Evolutionary conservation across 2,329 filamentous ascomycete species (phyloP).

Genomic region (Cordyceps cicadae): DNA sequence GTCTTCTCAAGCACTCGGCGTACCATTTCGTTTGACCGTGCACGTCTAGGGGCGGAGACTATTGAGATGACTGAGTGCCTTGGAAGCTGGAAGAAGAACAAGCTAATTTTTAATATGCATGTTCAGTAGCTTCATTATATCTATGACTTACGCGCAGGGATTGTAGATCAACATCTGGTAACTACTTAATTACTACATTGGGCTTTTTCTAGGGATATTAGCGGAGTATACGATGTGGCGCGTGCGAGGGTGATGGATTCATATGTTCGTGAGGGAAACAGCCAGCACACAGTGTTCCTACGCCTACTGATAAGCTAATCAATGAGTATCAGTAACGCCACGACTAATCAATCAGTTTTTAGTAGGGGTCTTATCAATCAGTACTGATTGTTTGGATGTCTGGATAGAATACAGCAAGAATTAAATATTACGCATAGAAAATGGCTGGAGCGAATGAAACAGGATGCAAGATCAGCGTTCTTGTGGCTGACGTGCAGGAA

Average conservation of each 20-base stretch:
- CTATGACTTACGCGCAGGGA: background rate
- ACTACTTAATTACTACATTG: too few relatives aligned
- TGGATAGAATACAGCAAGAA: too few relatives aligned
- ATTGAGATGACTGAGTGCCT: constrained; percentile 14
- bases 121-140: background rate
- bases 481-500: too few relatives aligned
- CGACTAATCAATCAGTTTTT: constrained; percentile 3
- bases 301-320: background rate
- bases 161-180: too few relatives aligned
- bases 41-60: constrained; percentile 7
- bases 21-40: constrained; percentile 8
- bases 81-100: constrained; percentile 8
- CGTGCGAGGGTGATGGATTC: background rate
- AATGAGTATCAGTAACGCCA: constrained; percentile 9
- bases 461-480: too few relatives aligned
- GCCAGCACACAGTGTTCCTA: background rate
- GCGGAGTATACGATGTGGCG: background rate
- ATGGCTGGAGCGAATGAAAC: too few relatives aligned
- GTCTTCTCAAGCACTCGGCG: background rate
- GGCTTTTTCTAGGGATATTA: too few relatives aligned
- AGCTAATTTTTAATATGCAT: background rate
- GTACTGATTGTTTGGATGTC: constrained; percentile 11
- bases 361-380: constrained; percentile 10
- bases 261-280: background rate
- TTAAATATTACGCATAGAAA: too few relatives aligned